phyloP scores from a whole-genome alignment of 2,329 filamentous ascomycete genomes.

The Epichloe sylvatica region DNA sequence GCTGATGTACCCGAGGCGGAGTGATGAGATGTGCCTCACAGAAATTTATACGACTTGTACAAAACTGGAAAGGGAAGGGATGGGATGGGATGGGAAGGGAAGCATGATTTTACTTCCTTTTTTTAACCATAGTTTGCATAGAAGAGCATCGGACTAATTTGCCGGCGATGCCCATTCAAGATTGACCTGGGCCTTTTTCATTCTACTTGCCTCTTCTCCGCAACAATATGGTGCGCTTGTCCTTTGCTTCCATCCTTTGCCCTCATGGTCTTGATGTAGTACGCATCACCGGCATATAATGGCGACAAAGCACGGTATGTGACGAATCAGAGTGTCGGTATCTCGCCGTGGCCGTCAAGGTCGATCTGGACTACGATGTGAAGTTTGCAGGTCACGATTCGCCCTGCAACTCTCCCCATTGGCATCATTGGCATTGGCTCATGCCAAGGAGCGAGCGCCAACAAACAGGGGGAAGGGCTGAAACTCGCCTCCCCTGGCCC shows the following conservation, averaged over 20 bases:
- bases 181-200: background rate
- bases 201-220: slow-evolving; percentile 21
- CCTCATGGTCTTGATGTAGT: slow-evolving; percentile 30
- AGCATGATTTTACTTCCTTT: background rate
- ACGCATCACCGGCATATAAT: slow-evolving; percentile 52
- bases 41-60: background rate
- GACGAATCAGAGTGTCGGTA: slow-evolving; percentile 19
- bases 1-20: slow-evolving; percentile 9
- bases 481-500: too few species aligned
- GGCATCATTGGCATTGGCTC: too few species aligned
- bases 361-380: slow-evolving; percentile 14
- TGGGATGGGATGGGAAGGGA: background rate
- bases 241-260: slow-evolving; percentile 16
- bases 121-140: background rate
- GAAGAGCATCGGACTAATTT: background rate
- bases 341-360: slow-evolving; percentile 17
- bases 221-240: slow-evolving; percentile 29
- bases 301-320: slow-evolving; percentile 47
- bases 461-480: too few species aligned
- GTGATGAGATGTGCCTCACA: background rate
- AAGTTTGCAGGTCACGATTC: too few species aligned
- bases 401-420: too few species aligned
- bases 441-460: too few species aligned
- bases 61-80: background rate
- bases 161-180: background rate